These are phyloP conservation scores for Gardenia jasminoides DNA, from an alignment of 257 asterid species.

Conservation along the genomic window DNA sequence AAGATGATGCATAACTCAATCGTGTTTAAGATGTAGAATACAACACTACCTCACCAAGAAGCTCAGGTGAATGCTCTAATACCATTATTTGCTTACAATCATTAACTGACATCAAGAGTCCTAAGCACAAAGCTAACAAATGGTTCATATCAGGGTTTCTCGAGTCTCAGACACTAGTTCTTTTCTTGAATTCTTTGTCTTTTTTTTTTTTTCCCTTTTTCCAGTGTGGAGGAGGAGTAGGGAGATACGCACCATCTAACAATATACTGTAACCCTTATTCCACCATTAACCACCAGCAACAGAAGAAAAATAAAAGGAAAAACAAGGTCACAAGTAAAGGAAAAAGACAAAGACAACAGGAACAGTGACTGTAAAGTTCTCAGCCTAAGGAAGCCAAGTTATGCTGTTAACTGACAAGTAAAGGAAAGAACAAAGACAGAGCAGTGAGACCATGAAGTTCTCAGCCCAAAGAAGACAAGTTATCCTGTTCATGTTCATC, in stretches of 20 bases:
- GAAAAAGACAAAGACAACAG: not conserved
- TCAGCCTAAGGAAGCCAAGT: not conserved
- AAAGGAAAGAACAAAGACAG: not conserved
- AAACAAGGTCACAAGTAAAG: not conserved
- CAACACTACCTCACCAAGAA: not conserved
- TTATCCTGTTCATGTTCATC: not conserved
- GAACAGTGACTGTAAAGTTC: not conserved
- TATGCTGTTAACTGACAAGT: not conserved
- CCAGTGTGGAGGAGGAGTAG: too few species aligned
- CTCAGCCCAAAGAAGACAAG: not conserved
- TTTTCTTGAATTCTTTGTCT: too few species aligned
- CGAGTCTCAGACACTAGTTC: not conserved
- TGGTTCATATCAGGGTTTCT: not conserved
- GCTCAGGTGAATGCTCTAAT: not conserved
- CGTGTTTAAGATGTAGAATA: not conserved
- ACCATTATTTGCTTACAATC: not conserved
- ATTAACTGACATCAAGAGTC: not conserved
- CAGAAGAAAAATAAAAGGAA: not conserved
- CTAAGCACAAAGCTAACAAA: not conserved
- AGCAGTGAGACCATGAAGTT: not conserved
- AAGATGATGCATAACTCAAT: not conserved
- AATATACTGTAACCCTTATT: not conserved
- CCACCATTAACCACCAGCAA: not conserved
- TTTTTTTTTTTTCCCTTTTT: too few species aligned
- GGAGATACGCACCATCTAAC: not conserved